Conservation (phyloP, 371 early-diverging fungal genomes). For the Spraguea lophii region DNA sequence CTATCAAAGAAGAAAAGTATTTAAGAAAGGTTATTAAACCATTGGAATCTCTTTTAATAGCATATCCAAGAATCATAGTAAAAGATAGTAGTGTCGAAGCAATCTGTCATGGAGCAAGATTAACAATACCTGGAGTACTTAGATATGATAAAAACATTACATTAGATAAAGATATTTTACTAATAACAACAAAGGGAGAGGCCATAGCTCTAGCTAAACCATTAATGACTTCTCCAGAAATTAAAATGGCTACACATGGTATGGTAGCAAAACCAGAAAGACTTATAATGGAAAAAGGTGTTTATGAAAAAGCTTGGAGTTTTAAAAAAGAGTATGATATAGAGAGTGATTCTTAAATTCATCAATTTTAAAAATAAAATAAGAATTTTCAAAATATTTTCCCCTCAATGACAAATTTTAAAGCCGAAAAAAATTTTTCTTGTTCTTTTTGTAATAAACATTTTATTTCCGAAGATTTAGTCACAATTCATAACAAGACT, state of each 20-base stretch:
- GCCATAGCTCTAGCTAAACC: constrained; percentile 89
- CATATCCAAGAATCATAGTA: constrained; percentile 86
- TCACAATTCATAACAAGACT: constrained; percentile 53
- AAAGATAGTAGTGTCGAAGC: constrained; percentile 96
- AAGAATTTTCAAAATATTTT: no score
- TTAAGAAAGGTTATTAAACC: constrained; percentile 83
- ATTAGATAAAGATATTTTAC: constrained; percentile 71
- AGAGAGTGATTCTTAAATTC: no score
- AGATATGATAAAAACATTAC: constrained; percentile 87
- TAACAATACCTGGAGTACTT: constrained; percentile 86
- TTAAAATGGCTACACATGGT: constrained; percentile 73
- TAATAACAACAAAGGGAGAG: constrained; percentile 98
- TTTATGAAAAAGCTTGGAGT: constrained; percentile 76
- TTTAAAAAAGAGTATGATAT: background rate
- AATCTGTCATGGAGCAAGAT: constrained; percentile 92
- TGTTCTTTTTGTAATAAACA: no score
- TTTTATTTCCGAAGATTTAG: no score
- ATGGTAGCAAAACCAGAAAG: constrained; percentile 92
- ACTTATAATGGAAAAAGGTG: constrained; percentile 97
- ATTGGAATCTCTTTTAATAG: constrained; percentile 72
- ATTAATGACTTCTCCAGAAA: constrained; percentile 78
- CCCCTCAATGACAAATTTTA: no score
- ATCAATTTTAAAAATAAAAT: no score
- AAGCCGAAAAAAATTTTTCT: no score
- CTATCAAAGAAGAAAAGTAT: constrained; percentile 71